Evolutionary conservation across 441 rosid species (phyloP).

Genomic region (Raphanus hybrid): DNA sequence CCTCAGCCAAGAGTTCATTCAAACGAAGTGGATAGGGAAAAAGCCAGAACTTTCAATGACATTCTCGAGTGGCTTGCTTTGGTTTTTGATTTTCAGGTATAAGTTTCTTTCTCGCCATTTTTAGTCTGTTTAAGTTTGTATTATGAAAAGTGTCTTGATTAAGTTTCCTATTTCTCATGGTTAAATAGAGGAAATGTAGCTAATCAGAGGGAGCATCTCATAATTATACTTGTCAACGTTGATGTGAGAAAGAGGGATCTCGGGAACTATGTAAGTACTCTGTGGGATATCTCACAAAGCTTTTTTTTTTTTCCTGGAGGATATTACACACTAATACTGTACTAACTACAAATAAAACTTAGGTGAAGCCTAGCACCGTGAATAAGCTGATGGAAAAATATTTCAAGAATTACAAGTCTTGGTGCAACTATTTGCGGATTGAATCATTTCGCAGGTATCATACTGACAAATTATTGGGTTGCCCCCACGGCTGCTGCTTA

Average conservation of each 20-base stretch:
- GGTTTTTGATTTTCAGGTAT: slow-evolving; percentile 2
- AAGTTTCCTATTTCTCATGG: background rate
- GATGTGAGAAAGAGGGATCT: background rate
- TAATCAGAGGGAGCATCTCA: background rate
- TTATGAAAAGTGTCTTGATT: background rate
- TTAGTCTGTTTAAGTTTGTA: background rate
- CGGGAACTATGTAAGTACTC: background rate
- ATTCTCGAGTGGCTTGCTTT: slow-evolving; percentile 5
- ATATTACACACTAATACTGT: background rate
- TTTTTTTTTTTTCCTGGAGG: background rate
- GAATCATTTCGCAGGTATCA: slow-evolving; percentile 54
- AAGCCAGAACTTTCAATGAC: background rate
- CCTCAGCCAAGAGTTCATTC: background rate
- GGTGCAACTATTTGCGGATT: slow-evolving; percentile 86
- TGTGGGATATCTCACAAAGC: background rate
- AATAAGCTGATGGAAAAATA: slow-evolving; percentile 20
- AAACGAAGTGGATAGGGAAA: background rate
- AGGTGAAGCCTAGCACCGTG: slow-evolving; percentile 10
- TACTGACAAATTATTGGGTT: background rate
- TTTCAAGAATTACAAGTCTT: slow-evolving; percentile 89
- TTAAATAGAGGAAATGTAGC: background rate
- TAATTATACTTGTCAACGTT: background rate
- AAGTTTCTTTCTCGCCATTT: background rate
- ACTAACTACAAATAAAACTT: background rate
- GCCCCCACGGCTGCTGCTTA: no score